Conservation (phyloP, 352 stramenopile species). For the Saprolegnia parasitica region DNA sequence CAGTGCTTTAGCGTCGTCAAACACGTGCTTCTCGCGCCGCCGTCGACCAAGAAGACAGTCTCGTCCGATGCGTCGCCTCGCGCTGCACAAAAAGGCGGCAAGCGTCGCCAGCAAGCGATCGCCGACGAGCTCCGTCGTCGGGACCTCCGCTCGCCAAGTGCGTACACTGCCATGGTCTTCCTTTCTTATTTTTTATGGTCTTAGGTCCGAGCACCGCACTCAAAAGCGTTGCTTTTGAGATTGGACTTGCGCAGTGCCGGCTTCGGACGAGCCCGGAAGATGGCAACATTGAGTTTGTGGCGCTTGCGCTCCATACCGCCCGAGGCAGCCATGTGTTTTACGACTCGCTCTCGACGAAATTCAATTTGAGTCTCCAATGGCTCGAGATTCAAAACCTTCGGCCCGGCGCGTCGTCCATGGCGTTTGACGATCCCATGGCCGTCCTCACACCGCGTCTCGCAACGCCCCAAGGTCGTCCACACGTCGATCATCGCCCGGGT, state of each 20-base stretch:
- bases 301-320: slow-evolving; percentile 57
- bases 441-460: slow-evolving; percentile 63
- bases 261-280: slow-evolving; percentile 58
- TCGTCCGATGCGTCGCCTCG: slow-evolving; percentile 30
- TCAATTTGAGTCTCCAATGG: slow-evolving; percentile 72
- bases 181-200: too few species aligned
- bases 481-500: background rate
- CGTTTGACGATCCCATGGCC: slow-evolving; percentile 67
- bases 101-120: slow-evolving; percentile 56
- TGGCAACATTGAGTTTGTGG: slow-evolving; percentile 67
- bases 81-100: slow-evolving; percentile 30
- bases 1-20: slow-evolving; percentile 72
- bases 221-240: slow-evolving; percentile 68
- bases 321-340: slow-evolving; percentile 66
- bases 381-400: slow-evolving; percentile 77
- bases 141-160: slow-evolving; percentile 48
- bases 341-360: slow-evolving; percentile 63
- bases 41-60: slow-evolving; percentile 38
- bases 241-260: slow-evolving; percentile 48
- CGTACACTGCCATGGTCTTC: too few species aligned
- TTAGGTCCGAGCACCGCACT: slow-evolving; percentile 35
- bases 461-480: background rate
- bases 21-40: slow-evolving; percentile 67
- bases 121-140: slow-evolving; percentile 62
- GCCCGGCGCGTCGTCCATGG: slow-evolving; percentile 61